These are phyloP conservation scores for Andrographis paniculata DNA, from an alignment of 305 asterid genomes.

Conservation along the genomic window DNA sequence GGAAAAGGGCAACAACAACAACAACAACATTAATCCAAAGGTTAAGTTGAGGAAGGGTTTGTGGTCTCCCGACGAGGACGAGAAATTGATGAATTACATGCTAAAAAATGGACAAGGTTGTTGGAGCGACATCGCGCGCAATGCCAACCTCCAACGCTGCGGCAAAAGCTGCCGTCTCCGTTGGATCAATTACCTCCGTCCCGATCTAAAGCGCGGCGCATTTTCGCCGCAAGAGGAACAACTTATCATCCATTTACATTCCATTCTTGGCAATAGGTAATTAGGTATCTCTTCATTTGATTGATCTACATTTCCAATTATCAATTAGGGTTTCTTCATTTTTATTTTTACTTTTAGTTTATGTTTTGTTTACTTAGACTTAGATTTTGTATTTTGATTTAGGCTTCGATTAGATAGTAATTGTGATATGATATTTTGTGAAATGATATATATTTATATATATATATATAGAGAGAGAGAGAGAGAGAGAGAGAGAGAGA, in stretches of 20 bases:
- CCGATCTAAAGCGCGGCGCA: slow-evolving; percentile 90
- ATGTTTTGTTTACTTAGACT: too few relatives aligned
- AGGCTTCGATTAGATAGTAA: too few relatives aligned
- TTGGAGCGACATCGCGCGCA: slow-evolving; percentile 88
- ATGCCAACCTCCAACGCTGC: slow-evolving; percentile 75
- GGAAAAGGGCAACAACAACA: slow-evolving; percentile 22
- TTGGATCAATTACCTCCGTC: slow-evolving; percentile 86
- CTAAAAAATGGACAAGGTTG: slow-evolving; percentile 76
- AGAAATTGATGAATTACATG: slow-evolving; percentile 77
- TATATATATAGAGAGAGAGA: too few relatives aligned
- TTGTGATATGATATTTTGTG: too few relatives aligned
- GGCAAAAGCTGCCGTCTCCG: slow-evolving; percentile 88
- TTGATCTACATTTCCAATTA: neutral
- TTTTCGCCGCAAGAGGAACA: slow-evolving; percentile 82
- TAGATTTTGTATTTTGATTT: too few relatives aligned
- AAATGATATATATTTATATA: too few relatives aligned
- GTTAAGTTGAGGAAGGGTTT: slow-evolving; percentile 67
- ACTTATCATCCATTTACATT: slow-evolving; percentile 73
- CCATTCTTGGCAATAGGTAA: slow-evolving; percentile 92
- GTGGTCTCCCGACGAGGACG: slow-evolving; percentile 97
- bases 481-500: too few relatives aligned
- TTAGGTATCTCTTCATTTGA: neutral
- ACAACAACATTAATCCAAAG: slow-evolving; percentile 4
- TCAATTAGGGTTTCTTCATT: too few relatives aligned
- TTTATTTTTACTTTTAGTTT: too few relatives aligned